Base-by-base conservation (phyloP, 2,329 filamentous ascomycete genomes). In the Arachnomyces sp. region DNA sequence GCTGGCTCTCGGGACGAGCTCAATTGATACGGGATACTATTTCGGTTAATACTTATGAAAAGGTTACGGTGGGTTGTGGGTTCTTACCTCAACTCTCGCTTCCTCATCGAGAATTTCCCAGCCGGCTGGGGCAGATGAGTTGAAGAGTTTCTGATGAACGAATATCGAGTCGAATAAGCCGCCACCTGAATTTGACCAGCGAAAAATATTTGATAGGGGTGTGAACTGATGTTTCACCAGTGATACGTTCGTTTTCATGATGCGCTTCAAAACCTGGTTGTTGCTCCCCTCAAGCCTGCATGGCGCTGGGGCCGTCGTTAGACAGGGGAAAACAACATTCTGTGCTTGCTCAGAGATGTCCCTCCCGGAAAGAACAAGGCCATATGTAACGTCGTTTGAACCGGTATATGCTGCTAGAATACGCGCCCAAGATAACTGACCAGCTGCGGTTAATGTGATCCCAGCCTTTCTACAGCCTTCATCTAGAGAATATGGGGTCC, bases 81-180 rank as follows among this genome's bases (percentile, higher is more conserved):
- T 31, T 52, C 64, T 48, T 57, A 67, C 65, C 50, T 93, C 84
- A 2, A 84, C 77, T 1, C 71, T 76, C 4, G 83, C 81, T 37
- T 76, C 67, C 43, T 94, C 87, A 12, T 77, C 66, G 1, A 76
- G 46, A 0, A 84, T 47, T 5, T 66, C 65, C 82, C 84, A 93
- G 3, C 55, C 32, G 1, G 57, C 41, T 12, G 49, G 38, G 2
- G 49, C 44, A 35, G 28, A 43, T 40, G 28, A 13, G 12, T 40
- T 39, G 38, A 63, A 49, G 43, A 68, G 54, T 48, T 84, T 85
- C 54, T 94, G 89, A 53, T 88, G 90, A 0, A 86, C 82, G 43
- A 95, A 77, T 1, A 95, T 69, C 0, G 87, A 90, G 54, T 95
- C 88, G 50, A 95, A 94, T 0, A 92, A 68, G 0, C 73, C 66